Evolutionary conservation across 352 stramenopile genomes (phyloP).

Genomic region (Globisporangium echinulatum): DNA sequence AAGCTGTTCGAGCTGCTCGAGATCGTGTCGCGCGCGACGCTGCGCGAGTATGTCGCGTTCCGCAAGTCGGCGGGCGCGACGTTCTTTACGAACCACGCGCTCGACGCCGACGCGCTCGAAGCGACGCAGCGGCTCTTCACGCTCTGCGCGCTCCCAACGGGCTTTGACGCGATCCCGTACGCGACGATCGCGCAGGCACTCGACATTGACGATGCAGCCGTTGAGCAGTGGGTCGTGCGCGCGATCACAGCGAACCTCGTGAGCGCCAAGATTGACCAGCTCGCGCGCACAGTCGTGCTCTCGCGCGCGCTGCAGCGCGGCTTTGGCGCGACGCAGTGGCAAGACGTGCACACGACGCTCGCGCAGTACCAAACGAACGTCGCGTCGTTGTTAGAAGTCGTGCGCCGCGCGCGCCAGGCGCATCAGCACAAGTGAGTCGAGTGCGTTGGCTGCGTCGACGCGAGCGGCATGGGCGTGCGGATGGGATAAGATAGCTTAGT

Average conservation of each 20-base stretch:
- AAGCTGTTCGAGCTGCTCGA: conserved; percentile 86
- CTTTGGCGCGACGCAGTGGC: conserved; percentile 89
- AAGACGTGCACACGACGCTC: conserved; percentile 83
- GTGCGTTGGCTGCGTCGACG: not conserved
- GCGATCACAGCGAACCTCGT: conserved; percentile 89
- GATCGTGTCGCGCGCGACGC: conserved; percentile 90
- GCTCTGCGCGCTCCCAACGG: conserved; percentile 85
- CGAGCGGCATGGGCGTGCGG: not conserved
- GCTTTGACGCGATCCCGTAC: conserved; percentile 91
- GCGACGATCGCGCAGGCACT: conserved; percentile 77
- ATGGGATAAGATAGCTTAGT: not conserved
- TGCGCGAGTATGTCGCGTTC: conserved; percentile 87
- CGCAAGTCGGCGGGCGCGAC: conserved; percentile 50
- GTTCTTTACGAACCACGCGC: conserved; percentile 53
- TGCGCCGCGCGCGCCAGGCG: conserved; percentile 60
- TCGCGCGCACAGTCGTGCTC: conserved; percentile 87
- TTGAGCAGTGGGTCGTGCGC: conserved; percentile 93
- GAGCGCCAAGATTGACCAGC: conserved; percentile 93
- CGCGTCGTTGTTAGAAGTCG: conserved; percentile 80
- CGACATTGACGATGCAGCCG: conserved; percentile 74
- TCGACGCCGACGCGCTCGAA: conserved; percentile 54
- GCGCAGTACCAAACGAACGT: conserved; percentile 93
- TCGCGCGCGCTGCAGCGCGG: conserved; percentile 62
- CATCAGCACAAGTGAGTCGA: conserved; percentile 47
- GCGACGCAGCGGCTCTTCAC: conserved; percentile 91